Evolutionary conservation across 352 stramenopile species (phyloP).

Genomic region (Phytophthora megakarya): DNA sequence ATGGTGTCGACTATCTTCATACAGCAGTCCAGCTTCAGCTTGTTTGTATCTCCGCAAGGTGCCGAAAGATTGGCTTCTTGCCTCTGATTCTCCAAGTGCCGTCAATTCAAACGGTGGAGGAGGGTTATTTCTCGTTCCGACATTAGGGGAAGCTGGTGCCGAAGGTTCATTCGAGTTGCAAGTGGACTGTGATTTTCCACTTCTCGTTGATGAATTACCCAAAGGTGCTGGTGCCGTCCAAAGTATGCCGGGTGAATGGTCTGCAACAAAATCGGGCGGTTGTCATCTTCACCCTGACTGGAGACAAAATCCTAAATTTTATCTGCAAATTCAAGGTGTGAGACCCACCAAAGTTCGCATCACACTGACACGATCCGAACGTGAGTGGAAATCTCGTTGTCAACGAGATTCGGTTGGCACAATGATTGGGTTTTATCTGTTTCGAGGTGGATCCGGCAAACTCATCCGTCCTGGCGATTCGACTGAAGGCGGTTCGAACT

Average conservation of each 20-base stretch:
- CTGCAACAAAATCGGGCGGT: conserved; percentile 55
- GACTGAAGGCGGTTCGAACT: conserved; percentile 6
- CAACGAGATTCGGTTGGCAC: conserved; percentile 83
- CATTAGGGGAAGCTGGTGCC: conserved; percentile 65
- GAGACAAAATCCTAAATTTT: conserved; percentile 89
- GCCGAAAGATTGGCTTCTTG: conserved; percentile 63
- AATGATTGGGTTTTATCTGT: conserved; percentile 93
- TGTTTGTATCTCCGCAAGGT: conserved; percentile 75
- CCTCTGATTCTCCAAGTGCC: conserved; percentile 15
- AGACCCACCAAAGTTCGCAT: conserved; percentile 77
- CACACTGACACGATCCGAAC: conserved; percentile 78
- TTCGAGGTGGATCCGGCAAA: conserved; percentile 48
- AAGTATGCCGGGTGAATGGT: conserved; percentile 84
- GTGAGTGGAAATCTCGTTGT: conserved; percentile 83
- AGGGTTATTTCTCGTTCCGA: conserved; percentile 76
- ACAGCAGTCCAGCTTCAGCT: conserved; percentile 52
- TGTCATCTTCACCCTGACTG: conserved; percentile 85
- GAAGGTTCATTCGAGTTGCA: conserved; percentile 88
- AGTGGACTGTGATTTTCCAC: conserved; percentile 79
- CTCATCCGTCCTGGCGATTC: conserved; percentile 40
- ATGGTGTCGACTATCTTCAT: conserved; percentile 72
- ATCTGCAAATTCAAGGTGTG: conserved; percentile 73
- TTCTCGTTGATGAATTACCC: conserved; percentile 67
- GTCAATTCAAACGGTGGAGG: conserved; percentile 37
- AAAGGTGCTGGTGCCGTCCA: conserved; percentile 61